Percentiles rank a stretch among this genome's conserved stretches.
These are phyloP conservation scores for Colletotrichum cuscutae DNA, from an alignment of 2,329 filamentous ascomycete genomes.

Conservation along the genomic window DNA sequence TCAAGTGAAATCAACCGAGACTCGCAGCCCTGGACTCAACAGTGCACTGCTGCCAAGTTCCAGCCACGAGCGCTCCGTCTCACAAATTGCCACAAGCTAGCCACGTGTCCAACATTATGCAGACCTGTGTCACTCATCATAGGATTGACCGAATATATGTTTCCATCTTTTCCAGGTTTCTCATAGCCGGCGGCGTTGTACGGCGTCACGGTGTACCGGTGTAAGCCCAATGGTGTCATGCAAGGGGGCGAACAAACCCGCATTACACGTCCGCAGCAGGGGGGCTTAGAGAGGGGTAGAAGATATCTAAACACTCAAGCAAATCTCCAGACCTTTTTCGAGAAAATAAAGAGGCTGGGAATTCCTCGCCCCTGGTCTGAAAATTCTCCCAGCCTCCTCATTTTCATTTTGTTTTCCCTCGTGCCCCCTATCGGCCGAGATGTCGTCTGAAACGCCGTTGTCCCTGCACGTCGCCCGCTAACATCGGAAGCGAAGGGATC, in stretches of 20 bases:
- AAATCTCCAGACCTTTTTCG: background rate
- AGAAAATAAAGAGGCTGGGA: conserved; percentile 10
- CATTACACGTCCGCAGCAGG: background rate
- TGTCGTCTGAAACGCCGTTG: conserved; percentile 28
- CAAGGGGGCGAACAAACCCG: background rate
- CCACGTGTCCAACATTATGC: conserved; percentile 17
- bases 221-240: background rate
- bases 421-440: conserved; percentile 18
- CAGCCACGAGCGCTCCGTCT: background rate
- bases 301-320: background rate
- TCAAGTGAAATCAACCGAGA: background rate
- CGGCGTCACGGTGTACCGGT: background rate
- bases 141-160: background rate
- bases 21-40: background rate
- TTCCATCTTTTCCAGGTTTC: background rate
- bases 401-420: conserved; percentile 8
- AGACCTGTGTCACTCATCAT: background rate
- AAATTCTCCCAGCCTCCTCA: conserved; percentile 21
- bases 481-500: conserved; percentile 1
- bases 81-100: conserved; percentile 5
- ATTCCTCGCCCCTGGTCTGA: background rate
- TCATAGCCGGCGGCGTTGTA: background rate
- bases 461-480: conserved; percentile 22
- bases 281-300: background rate
- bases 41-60: background rate